Evolutionary conservation across 1,139 yeast species (phyloP), one percentile per base, ranked within the genome.

Genomic region (Protomyces pachydermus): DNA sequence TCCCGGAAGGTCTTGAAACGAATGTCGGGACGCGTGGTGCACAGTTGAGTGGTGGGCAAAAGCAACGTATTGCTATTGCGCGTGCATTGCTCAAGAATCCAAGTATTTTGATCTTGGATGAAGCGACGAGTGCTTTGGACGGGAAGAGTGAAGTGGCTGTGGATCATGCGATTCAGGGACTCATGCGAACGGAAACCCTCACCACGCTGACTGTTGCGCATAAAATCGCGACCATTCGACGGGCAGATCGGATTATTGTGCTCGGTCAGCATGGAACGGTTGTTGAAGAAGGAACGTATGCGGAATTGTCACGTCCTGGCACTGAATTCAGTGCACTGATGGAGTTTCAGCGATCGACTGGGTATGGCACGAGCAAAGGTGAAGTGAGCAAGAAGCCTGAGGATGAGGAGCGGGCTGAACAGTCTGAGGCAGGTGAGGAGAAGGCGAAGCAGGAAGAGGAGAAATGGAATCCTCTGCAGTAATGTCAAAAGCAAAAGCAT

Each of bases 181-280:
- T 86, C 54, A 87, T 91, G 88, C 79, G 80, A 64, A 80, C 82
- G 54, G 80, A 81, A 66, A 80, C 82, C 5, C 78, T 89, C 66
- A 91, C 98, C 0, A 86, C 95, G 8, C 88, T 91, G 60, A 88
- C 95, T 65, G 93, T 91, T 72, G 98, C 98, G 1, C 98, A 91
- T 74, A 79, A 97, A 69, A 79, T 91, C 66, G 87, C 96, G 1
- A 91, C 98, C 0, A 91, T 93, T 65, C 84, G 87, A 70, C 82
- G 91, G 70, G 87, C 96, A 66, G 93, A 90, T 70, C 81, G 88
- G 66, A 84, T 91, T 9, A 82, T 91, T 67, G 98, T 91, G 2
- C 76, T 91, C 32, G 89, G 91, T 34, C 78, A 81, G 61, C 82
- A 82, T 48, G 97, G 97, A 9, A 79, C 79, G 37, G 88, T 91